phyloP scores from a whole-genome alignment of 768 basidiomycete species.

The Neoboletus magnificus region DNA sequence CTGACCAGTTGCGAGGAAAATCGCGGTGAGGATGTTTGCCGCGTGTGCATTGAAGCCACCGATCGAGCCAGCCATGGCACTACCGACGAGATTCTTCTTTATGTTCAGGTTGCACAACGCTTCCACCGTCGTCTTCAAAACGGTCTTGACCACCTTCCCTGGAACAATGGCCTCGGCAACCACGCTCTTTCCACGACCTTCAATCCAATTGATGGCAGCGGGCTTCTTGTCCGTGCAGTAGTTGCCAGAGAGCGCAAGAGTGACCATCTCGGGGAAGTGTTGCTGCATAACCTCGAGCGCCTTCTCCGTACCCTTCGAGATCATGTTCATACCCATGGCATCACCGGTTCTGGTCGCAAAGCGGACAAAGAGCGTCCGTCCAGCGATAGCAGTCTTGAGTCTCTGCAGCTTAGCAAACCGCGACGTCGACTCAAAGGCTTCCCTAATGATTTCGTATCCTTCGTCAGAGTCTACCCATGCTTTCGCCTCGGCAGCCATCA shows the following conservation, averaged over 20 bases:
- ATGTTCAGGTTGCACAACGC: constrained; percentile 86
- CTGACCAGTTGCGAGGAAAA: constrained; percentile 95
- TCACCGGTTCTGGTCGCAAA: constrained; percentile 95
- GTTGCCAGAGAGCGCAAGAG: constrained; percentile 91
- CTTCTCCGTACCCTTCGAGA: constrained; percentile 96
- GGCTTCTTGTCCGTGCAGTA: constrained; percentile 99
- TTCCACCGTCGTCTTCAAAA: constrained; percentile 93
- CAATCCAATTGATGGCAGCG: constrained; percentile 99
- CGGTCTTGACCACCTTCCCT: constrained; percentile 80
- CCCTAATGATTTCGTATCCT: constrained; percentile 71
- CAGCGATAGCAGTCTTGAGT: constrained; percentile 88
- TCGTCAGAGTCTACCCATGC: constrained; percentile 84
- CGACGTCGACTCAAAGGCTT: constrained; percentile 92
- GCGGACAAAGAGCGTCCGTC: constrained; percentile 87
- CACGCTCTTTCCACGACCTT: constrained; percentile 96
- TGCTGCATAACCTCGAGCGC: constrained; percentile 77
- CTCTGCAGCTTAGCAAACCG: constrained; percentile 85
- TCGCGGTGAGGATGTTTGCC: constrained; percentile 92
- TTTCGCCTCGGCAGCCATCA: constrained; percentile 78
- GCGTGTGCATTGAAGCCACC: constrained; percentile 99
- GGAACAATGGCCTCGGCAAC: constrained; percentile 95
- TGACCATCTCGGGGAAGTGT: constrained; percentile 87
- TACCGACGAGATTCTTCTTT: constrained; percentile 97
- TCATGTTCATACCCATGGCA: constrained; percentile 99
- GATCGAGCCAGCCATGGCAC: constrained; percentile 96